Evolutionary conservation across 2,329 filamentous ascomycete species (phyloP).

Genomic region (Cadophora sp.): DNA sequence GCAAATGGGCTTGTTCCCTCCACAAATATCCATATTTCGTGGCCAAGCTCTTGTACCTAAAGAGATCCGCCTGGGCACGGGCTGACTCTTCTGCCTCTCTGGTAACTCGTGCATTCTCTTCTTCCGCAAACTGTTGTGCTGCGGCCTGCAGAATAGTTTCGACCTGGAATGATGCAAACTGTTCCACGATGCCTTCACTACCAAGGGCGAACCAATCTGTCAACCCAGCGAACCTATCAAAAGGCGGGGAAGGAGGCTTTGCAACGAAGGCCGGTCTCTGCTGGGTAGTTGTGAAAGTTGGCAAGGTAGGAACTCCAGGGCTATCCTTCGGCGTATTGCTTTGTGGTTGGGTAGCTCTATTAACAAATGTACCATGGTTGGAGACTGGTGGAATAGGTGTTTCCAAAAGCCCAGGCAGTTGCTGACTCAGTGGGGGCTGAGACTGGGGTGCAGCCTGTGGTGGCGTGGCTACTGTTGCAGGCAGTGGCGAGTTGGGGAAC

Average conservation of each 20-base stretch:
- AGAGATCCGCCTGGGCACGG: constrained; percentile 37
- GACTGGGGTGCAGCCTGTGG: neutral
- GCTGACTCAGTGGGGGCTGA: neutral
- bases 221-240: constrained; percentile 15
- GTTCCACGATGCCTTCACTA: constrained; percentile 44
- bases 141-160: constrained; percentile 35
- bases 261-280: neutral
- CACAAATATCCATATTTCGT: constrained; percentile 43
- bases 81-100: constrained; percentile 36
- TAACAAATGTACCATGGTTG: neutral
- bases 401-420: neutral
- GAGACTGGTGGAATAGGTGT: neutral
- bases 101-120: constrained; percentile 32
- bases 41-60: constrained; percentile 40
- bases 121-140: constrained; percentile 30
- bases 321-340: neutral
- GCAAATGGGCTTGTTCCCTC: constrained; percentile 37
- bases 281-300: neutral
- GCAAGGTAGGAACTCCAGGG: neutral
- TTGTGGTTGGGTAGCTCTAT: neutral
- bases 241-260: constrained; percentile 1
- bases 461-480: neutral
- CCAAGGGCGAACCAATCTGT: constrained; percentile 42
- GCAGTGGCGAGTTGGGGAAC: neutral
- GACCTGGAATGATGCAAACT: constrained; percentile 41